A percentile compares a stretch with the other conserved stretches of the same genome.
These are phyloP conservation scores for Phlyctochytrium arcticum DNA, from an alignment of 192 early-diverging fungal genomes.

Conservation along the genomic window DNA sequence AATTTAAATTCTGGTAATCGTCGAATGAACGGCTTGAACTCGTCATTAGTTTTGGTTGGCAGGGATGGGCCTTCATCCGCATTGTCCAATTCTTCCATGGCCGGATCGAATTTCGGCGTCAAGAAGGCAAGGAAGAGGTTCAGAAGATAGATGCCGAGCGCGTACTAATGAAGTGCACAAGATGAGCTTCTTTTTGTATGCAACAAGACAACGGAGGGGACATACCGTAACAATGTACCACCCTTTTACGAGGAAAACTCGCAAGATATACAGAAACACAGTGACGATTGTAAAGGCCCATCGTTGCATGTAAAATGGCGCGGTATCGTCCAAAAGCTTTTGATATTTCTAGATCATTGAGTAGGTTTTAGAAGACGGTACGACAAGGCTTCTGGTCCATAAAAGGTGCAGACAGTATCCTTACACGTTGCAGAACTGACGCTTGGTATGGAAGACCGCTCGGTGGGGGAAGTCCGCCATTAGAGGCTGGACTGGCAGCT, in stretches of 20 bases:
- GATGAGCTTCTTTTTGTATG: neutral
- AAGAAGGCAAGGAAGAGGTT: constrained; percentile 94
- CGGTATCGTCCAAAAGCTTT: constrained; percentile 74
- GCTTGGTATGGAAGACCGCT: constrained; percentile 17
- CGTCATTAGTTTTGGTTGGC: constrained; percentile 85
- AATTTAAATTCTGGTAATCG: constrained; percentile 98
- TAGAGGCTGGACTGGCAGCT: too few species aligned
- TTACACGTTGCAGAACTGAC: constrained; percentile 10
- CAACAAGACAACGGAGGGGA: neutral
- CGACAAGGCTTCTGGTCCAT: neutral
- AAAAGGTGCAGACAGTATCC: neutral
- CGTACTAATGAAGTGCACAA: constrained; percentile 55
- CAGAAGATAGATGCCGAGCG: constrained; percentile 89
- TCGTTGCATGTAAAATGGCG: constrained; percentile 69
- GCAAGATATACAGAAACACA: constrained; percentile 65
- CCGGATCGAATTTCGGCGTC: constrained; percentile 95
- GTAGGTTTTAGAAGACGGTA: neutral
- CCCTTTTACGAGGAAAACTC: constrained; percentile 80
- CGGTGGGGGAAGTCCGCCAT: constrained; percentile 15
- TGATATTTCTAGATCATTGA: constrained; percentile 60
- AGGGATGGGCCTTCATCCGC: constrained; percentile 61
- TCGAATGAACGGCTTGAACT: constrained; percentile 96
- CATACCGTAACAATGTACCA: constrained; percentile 88
- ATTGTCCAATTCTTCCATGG: constrained; percentile 65
- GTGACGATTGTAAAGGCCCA: constrained; percentile 67